Percentiles rank a stretch among this genome's conserved stretches.
Evolutionary conservation across 2,329 filamentous ascomycete species (phyloP).

Genomic region (Trichoderma lentiforme): DNA sequence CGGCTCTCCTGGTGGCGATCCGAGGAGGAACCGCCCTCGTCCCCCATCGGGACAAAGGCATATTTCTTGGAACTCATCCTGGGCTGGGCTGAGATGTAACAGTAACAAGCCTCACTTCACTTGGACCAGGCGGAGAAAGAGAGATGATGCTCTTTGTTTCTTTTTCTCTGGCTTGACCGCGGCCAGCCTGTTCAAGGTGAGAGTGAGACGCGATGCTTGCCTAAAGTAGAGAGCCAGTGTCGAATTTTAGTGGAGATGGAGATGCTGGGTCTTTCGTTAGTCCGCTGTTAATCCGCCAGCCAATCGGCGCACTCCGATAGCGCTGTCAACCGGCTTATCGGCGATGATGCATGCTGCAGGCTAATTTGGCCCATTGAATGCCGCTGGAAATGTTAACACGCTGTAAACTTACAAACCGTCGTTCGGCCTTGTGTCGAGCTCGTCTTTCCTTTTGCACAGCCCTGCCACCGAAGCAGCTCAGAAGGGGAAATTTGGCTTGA

Average conservation of each 20-base stretch:
- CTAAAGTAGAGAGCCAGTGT: not conserved
- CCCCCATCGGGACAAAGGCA: constrained; percentile 62
- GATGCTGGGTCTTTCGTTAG: not conserved
- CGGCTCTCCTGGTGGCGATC: constrained; percentile 44
- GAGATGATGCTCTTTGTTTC: not conserved
- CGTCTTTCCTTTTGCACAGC: constrained; percentile 17
- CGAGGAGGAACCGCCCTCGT: constrained; percentile 49
- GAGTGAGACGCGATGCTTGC: constrained; percentile 17
- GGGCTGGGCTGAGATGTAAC: not conserved
- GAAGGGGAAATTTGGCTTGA: not conserved
- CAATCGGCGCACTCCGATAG: constrained; percentile 27
- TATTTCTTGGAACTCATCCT: constrained; percentile 58
- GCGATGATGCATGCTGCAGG: not conserved
- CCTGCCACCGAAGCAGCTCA: constrained; percentile 3
- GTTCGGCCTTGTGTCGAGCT: not conserved
- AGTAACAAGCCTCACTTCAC: not conserved
- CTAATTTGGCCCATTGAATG: not conserved
- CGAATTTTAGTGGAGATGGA: not conserved
- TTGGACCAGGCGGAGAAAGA: not conserved
- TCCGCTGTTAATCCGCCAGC: constrained; percentile 19
- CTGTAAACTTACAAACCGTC: constrained; percentile 28
- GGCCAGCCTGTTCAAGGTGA: constrained; percentile 8
- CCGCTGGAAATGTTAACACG: constrained; percentile 34
- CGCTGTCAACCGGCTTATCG: not conserved
- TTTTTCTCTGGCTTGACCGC: not conserved